phyloP scores from a whole-genome alignment of 2,329 filamentous ascomycete species.

The Clarireedia monteithiana region DNA sequence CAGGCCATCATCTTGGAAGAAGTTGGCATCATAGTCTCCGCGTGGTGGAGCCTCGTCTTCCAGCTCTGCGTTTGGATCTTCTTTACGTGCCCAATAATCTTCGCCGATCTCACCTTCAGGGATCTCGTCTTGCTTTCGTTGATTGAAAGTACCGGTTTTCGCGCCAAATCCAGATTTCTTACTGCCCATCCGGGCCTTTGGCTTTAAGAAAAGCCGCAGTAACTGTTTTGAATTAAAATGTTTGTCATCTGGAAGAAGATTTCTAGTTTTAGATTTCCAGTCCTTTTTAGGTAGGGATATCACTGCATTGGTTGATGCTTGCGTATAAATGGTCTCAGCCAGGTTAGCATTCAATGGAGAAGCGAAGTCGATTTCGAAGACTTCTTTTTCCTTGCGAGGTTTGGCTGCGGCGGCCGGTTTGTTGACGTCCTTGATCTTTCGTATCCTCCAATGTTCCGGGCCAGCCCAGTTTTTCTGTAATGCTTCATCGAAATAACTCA shows the following conservation, averaged over 20 bases:
- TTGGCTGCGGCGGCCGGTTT: slow-evolving; percentile 55
- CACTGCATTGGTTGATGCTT: slow-evolving; percentile 68
- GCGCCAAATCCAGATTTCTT: slow-evolving; percentile 46
- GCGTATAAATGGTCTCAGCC: slow-evolving; percentile 72
- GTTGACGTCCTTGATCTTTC: slow-evolving; percentile 74
- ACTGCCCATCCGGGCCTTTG: slow-evolving; percentile 74
- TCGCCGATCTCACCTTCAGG: slow-evolving; percentile 81
- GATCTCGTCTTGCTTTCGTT: slow-evolving; percentile 45
- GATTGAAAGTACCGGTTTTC: slow-evolving; percentile 36
- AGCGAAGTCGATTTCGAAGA: slow-evolving; percentile 87
- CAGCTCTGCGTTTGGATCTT: slow-evolving; percentile 37
- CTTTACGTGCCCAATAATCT: slow-evolving; percentile 82
- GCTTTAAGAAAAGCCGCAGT: slow-evolving; percentile 86
- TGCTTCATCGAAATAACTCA: slow-evolving; percentile 97
- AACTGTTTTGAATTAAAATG: slow-evolving; percentile 94
- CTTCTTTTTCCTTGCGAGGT: slow-evolving; percentile 88
- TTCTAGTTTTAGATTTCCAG: slow-evolving; percentile 88
- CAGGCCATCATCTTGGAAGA: slow-evolving; percentile 85
- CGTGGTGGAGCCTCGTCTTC: slow-evolving; percentile 52
- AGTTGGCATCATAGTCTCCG: slow-evolving; percentile 92
- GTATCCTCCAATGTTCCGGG: slow-evolving; percentile 97
- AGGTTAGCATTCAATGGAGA: slow-evolving; percentile 63
- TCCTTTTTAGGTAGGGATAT: slow-evolving; percentile 89
- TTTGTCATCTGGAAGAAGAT: slow-evolving; percentile 93
- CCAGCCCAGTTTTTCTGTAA: slow-evolving; percentile 96